A percentile compares a stretch with the other conserved stretches of the same genome.
phyloP scores from a whole-genome alignment of 1,284 basidiomycete genomes.

The Ustilago curta region DNA sequence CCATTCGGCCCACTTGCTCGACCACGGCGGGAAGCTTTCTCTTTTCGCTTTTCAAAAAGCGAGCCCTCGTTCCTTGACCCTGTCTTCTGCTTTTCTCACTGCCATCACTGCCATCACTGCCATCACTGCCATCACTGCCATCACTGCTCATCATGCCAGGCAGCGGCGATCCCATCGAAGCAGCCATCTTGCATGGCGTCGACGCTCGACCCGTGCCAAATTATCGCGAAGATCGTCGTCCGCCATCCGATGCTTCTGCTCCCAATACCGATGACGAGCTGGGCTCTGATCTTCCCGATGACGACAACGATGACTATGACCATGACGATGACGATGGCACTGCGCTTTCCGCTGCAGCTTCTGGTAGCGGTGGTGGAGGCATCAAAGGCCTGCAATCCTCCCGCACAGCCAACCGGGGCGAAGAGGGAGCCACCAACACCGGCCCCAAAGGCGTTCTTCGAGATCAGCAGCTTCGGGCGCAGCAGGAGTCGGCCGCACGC shows the following conservation, averaged over 20 bases:
- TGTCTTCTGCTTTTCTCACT: too few relatives aligned
- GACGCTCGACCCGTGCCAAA: conserved; percentile 26
- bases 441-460: conserved; percentile 60
- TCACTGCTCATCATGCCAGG: conserved; percentile 34
- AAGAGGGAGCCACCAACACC: conserved; percentile 47
- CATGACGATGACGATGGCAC: conserved; percentile 23
- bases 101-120: too few relatives aligned
- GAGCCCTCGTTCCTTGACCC: background rate
- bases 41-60: background rate
- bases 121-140: too few relatives aligned
- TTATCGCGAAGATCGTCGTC: conserved; percentile 40
- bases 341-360: conserved; percentile 1
- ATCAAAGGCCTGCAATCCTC: conserved; percentile 20
- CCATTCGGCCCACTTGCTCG: too few relatives aligned
- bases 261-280: conserved; percentile 57
- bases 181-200: conserved; percentile 49
- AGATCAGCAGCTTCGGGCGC: conserved; percentile 39
- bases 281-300: conserved; percentile 44
- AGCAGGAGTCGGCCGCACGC: conserved; percentile 22
- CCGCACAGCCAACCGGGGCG: conserved; percentile 21
- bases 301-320: conserved; percentile 24
- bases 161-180: conserved; percentile 41
- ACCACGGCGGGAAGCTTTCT: too few relatives aligned
- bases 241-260: conserved; percentile 20
- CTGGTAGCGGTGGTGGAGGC: background rate